These are phyloP conservation scores for Blastobotrys raffinosifermentans DNA, from an alignment of 1,139 yeast genomes.

Conservation along the genomic window DNA sequence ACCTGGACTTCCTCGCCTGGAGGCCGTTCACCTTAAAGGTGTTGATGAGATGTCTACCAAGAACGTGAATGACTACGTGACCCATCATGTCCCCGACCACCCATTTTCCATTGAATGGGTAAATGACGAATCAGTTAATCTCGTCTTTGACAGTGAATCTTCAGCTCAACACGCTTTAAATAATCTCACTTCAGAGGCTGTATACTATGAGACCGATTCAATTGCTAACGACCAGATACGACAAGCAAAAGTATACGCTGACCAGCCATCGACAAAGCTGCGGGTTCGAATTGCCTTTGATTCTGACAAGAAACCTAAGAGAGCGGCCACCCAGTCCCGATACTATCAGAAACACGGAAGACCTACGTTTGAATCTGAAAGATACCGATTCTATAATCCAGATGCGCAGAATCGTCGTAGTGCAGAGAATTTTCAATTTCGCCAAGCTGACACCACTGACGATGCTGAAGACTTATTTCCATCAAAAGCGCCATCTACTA, in stretches of 20 bases:
- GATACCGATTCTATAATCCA: constrained; percentile 10
- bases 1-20: constrained; percentile 25
- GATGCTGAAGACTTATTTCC: constrained; percentile 6
- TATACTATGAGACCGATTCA: constrained; percentile 21
- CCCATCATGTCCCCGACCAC: constrained; percentile 41
- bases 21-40: constrained; percentile 52
- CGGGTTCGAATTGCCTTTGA: constrained; percentile 46
- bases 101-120: constrained; percentile 61
- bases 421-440: constrained; percentile 1
- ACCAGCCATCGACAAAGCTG: constrained; percentile 37
- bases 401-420: constrained; percentile 5
- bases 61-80: constrained; percentile 54
- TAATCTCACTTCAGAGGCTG: constrained; percentile 31
- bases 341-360: constrained; percentile 72
- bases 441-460: not conserved
- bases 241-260: constrained; percentile 36
- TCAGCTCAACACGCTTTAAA: constrained; percentile 39
- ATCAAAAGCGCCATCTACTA: not conserved
- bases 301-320: constrained; percentile 52
- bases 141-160: constrained; percentile 46
- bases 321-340: constrained; percentile 55
- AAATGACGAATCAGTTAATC: constrained; percentile 53
- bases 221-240: constrained; percentile 25
- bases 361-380: constrained; percentile 48
- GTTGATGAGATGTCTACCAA: constrained; percentile 64